Evolutionary conservation across 768 basidiomycete species (phyloP).

Genomic region (Asterophora parasitica): DNA sequence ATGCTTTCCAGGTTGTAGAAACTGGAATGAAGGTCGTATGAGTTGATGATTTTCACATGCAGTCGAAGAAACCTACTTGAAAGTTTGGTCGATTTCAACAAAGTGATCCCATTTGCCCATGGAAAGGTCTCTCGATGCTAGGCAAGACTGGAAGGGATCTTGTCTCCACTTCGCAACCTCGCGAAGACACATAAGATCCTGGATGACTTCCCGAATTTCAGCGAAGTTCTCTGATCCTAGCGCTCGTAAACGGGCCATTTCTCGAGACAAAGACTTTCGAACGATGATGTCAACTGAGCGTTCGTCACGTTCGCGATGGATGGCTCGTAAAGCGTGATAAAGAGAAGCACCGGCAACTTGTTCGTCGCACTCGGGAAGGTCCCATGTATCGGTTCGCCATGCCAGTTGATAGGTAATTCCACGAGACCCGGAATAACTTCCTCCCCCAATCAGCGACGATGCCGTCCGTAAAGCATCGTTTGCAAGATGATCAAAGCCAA

Average conservation of each 20-base stretch:
- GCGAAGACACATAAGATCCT: slow-evolving; percentile 75
- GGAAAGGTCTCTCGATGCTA: slow-evolving; percentile 29
- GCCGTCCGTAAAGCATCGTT: slow-evolving; percentile 53
- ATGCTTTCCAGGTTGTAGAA: slow-evolving; percentile 74
- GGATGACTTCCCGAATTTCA: slow-evolving; percentile 64
- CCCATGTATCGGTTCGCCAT: slow-evolving; percentile 96
- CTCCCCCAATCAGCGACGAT: slow-evolving; percentile 24
- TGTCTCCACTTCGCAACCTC: slow-evolving; percentile 69
- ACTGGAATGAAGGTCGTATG: slow-evolving; percentile 23
- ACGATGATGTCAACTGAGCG: slow-evolving; percentile 44
- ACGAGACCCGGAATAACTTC: slow-evolving; percentile 27
- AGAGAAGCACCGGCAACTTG: slow-evolving; percentile 52
- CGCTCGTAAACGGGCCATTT: slow-evolving; percentile 57
- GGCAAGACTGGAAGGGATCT: slow-evolving; percentile 26
- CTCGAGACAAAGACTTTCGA: slow-evolving; percentile 45
- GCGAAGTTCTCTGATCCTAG: slow-evolving; percentile 78
- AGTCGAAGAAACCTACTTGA: slow-evolving; percentile 51
- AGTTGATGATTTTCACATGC: background rate
- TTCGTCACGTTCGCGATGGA: slow-evolving; percentile 73
- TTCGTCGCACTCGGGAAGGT: slow-evolving; percentile 65
- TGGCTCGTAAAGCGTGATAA: slow-evolving; percentile 74
- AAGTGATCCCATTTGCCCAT: slow-evolving; percentile 38
- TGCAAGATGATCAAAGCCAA: slow-evolving; percentile 89
- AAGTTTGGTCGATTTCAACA: slow-evolving; percentile 43
- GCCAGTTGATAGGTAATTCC: slow-evolving; percentile 74